Evolutionary conservation across 768 basidiomycete genomes (phyloP).

Genomic region (Guyanaporus albipodus): DNA sequence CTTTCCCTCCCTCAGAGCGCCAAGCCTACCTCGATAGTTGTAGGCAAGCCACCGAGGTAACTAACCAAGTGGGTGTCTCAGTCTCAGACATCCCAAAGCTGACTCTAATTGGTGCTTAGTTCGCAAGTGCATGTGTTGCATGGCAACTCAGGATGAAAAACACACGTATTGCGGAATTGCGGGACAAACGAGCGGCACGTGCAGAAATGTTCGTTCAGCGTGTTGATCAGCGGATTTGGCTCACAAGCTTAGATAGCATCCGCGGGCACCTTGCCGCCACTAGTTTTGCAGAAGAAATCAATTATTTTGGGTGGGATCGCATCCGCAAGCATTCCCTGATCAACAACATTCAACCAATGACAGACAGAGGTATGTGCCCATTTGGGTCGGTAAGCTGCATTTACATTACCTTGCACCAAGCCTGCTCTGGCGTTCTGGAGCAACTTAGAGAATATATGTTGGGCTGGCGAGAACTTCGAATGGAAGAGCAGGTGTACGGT

Average conservation of each 20-base stretch:
- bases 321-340: slow-evolving; percentile 29
- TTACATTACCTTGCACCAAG: slow-evolving; percentile 20
- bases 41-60: slow-evolving; percentile 6
- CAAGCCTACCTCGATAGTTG: slow-evolving; percentile 18
- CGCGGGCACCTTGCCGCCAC: slow-evolving; percentile 11
- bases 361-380: slow-evolving; percentile 17
- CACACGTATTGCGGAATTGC: slow-evolving; percentile 17
- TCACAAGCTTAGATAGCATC: slow-evolving; percentile 18
- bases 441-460: slow-evolving; percentile 26
- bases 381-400: neutral
- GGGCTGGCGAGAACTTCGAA: slow-evolving; percentile 29
- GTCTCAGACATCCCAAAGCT: neutral
- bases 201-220: slow-evolving; percentile 23
- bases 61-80: slow-evolving; percentile 10
- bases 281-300: slow-evolving; percentile 27
- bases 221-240: neutral
- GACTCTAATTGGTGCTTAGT: slow-evolving; percentile 21
- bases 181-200: slow-evolving; percentile 22
- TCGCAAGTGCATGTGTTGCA: slow-evolving; percentile 22
- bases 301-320: slow-evolving; percentile 31
- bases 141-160: slow-evolving; percentile 23
- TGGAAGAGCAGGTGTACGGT: slow-evolving; percentile 28
- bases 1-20: slow-evolving; percentile 13
- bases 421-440: slow-evolving; percentile 11
- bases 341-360: slow-evolving; percentile 20